Base-by-base conservation (phyloP, 306 rosid genomes). In the Sophora flavescens region DNA sequence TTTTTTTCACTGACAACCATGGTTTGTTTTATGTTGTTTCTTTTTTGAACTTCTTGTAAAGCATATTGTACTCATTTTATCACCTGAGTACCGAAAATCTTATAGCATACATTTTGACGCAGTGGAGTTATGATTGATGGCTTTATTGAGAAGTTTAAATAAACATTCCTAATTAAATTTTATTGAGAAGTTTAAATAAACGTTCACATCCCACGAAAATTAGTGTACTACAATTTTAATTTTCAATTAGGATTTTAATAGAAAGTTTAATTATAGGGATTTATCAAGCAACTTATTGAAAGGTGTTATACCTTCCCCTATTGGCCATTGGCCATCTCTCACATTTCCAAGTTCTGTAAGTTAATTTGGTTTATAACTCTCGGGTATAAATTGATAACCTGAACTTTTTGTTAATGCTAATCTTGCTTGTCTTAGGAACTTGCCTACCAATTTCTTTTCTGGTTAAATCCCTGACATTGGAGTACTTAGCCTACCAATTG, bases 401-500 rank as follows among this genome's bases (percentile, higher is more conserved):
- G 0, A 13, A 26, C 14, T 74, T 59, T 64, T 64, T 2, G 39
- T 72, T 50, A 54, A 33, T 74, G 53, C 38, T 75, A 59, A 18
- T 77, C 41, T 60, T 82, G 53, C 42, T 60, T 84, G 15, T 84
- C 67, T 75, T 63, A 96, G 99, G 98, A 96, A 96, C 84, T 80
- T 96, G 89, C 89, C 99, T 15, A 87, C 96, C 76, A 96, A 96
- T 75, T 96, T 88, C 77, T 91, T 96, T 60, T 84, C 93, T 2
- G 99, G 99, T 13, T 97, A 96, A 90, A 91, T 96, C 63, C 99
- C 99, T 2, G 98, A 92, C 53, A 69, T 91, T 70, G 99, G 99
- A 86, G 88, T 91, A 63, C 81, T 96, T 41, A 92, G n/a, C n/a
- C n/a, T n/a, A n/a, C n/a, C n/a, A n/a, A n/a, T n/a, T n/a, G n/a